A percentile compares a stretch with the other conserved stretches of the same genome.
These are phyloP conservation scores for Onygenales sp. DNA, from an alignment of 2,329 filamentous ascomycete species.

Conservation along the genomic window DNA sequence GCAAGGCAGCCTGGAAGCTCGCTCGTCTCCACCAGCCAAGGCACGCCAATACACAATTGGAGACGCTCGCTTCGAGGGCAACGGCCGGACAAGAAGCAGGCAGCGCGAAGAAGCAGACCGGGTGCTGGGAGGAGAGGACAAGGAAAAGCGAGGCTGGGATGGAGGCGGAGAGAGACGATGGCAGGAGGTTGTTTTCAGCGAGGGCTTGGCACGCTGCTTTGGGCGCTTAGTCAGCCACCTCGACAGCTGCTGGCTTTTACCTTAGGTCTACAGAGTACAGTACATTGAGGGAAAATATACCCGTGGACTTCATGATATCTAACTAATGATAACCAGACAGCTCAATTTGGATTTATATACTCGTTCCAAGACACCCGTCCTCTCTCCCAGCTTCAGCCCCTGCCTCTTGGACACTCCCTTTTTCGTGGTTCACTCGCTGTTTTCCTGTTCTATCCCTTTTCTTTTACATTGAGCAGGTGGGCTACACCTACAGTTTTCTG, in stretches of 20 bases:
- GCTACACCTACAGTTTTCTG: no score
- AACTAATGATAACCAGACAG: background rate
- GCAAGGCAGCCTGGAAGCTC: background rate
- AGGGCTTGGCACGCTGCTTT: no score
- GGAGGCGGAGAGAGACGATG: no score
- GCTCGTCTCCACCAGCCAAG: background rate
- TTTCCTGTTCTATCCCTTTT: background rate
- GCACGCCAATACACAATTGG: background rate
- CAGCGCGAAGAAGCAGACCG: background rate
- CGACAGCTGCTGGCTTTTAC: no score
- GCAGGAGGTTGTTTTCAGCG: no score
- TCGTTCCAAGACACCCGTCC: background rate
- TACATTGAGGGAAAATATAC: no score
- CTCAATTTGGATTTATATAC: background rate
- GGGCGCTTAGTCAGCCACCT: no score
- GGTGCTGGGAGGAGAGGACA: background rate
- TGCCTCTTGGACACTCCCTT: background rate
- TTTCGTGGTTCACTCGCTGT: background rate
- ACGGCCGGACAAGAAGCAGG: background rate
- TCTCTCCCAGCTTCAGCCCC: constrained; percentile 7
- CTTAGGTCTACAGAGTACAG: no score
- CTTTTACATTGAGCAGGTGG: no score
- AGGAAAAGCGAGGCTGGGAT: no score
- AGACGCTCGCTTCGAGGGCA: background rate
- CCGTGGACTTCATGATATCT: no score